Evolutionary conservation across 2,329 filamentous ascomycete species (phyloP), one percentile per base, ranked within the genome.

Genomic region (Tolypocladium amazonense): DNA sequence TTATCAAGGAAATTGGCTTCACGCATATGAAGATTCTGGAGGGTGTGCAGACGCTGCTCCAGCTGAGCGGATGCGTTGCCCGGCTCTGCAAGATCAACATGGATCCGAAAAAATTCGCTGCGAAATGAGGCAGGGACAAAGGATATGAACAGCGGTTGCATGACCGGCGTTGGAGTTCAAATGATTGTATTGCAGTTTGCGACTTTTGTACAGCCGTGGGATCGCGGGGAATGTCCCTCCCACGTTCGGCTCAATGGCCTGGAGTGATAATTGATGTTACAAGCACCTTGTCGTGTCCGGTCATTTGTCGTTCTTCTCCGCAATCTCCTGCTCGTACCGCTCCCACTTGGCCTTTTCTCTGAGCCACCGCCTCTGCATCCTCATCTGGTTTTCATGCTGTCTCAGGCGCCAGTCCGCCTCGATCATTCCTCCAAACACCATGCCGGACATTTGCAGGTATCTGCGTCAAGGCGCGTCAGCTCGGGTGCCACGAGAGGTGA

Each of bases 21-120:
- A 96, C 94, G 2, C 94, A 99, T 72, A 99, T 99, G 94, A 92
- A 95, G 73, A 93, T 99, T 59, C 79, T 99, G n/a, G 94, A 99
- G 71, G 94, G 94, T 37, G 90, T 99, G 30, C 93, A 97, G 76
- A 97, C 93, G 9, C 82, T 97, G 63, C 81, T 99, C 61, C 94
- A 99, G 75, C 81, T 99, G 54, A 95, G 91, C 70, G 94, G 93
- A 14, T 97, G 93, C 71, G 82, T 99, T 27, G 92, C 90, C 20
- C 87, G 93, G 68, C 79, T 99, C 60, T 94, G 91, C 77, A 96
- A 89, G 79, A 87, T 97, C 72, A 97, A 97, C 74, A 97, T 99
- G 93, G 90, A 96, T 69, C 89, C 91, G 3, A 87, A 89, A 71
- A 82, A 88, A 62, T 97, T 97, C 70, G 79, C 80, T 66, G 63